phyloP scores from a whole-genome alignment of 176 grass and related monocot genomes.

The Zea luxurians region DNA sequence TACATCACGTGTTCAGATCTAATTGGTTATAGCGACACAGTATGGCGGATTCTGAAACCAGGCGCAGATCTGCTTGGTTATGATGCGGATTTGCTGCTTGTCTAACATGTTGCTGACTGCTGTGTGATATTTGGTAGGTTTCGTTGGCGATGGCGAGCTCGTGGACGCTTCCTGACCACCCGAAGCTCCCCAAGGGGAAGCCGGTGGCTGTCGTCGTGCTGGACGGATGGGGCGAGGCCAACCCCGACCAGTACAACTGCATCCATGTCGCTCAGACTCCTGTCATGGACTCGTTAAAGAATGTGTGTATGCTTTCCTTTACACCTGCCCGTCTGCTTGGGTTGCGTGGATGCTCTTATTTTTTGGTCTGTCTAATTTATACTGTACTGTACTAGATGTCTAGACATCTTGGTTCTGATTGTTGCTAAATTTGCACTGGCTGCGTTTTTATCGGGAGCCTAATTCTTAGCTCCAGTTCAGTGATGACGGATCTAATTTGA shows the following conservation, averaged over 20 bases:
- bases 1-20: background rate
- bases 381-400: background rate
- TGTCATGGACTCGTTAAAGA: conserved; percentile 90
- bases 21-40: background rate
- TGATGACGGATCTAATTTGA: background rate
- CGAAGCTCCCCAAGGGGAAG: conserved; percentile 84
- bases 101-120: conserved; percentile 1
- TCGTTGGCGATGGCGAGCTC: conserved; percentile 54
- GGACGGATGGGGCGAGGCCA: conserved; percentile 92
- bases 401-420: background rate
- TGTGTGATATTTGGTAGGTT: conserved; percentile 30
- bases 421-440: background rate
- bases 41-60: background rate
- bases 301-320: conserved; percentile 43
- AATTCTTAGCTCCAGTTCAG: background rate
- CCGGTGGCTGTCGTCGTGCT: conserved; percentile 76
- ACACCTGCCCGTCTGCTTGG: background rate
- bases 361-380: background rate
- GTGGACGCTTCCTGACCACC: conserved; percentile 76
- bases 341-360: background rate
- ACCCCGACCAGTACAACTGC: conserved; percentile 82
- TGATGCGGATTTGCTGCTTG: conserved; percentile 11
- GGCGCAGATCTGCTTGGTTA: conserved; percentile 25
- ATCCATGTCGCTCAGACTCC: conserved; percentile 88
- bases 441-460: background rate